Evolutionary conservation across 352 stramenopile species (phyloP), one percentile per base, ranked within the genome.

Genomic region (Phytophthora crassamura): DNA sequence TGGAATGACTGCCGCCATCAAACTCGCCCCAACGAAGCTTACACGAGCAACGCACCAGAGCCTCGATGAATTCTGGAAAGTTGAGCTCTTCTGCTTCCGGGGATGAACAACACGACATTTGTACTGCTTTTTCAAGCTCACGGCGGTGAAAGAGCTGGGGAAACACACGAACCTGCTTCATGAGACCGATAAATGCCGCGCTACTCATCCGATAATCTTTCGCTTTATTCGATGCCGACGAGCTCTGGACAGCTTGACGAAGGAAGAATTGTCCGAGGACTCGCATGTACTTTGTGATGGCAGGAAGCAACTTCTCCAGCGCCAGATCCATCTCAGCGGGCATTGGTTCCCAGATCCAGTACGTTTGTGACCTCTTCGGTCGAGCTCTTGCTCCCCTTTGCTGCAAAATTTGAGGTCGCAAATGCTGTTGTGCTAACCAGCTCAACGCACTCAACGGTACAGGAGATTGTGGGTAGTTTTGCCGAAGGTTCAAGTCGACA

Each of bases 1-100:
- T 45, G 14, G 43, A 5, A 2, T 47, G 47, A 11, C 54, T 30
- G 0, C n/a, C 20, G 30, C 7, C 30, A n/a, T 40, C 46, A 50
- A 64, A 18, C 47, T 78, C 59, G 3, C 66, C 59, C 83, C 83
- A 90, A 52, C 80, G 67, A 7, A 92, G 59, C 28, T 40, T 66
- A 9, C 59, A 67, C 0, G 81, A 81, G 32, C 83, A 92, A 1
- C 79, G 74, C 7, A 87, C 40, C 2, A 92, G 55, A 20, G 77
- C 65, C 45, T 92, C 83, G 9, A 90, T 70, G 57, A 90, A 92
- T 45, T 89, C 73, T 32, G 81, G 76, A 28, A 90, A 81, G 25
- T 78, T 80, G 11, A 92, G 41, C 2, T 64, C 59, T 16, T 77
- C 60, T 22, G 60, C 71, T 5, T 51, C 67, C 12, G 42, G 53